Evolutionary conservation across 2,329 filamentous ascomycete species (phyloP).

Genomic region (Colletotrichum tofieldiae): DNA sequence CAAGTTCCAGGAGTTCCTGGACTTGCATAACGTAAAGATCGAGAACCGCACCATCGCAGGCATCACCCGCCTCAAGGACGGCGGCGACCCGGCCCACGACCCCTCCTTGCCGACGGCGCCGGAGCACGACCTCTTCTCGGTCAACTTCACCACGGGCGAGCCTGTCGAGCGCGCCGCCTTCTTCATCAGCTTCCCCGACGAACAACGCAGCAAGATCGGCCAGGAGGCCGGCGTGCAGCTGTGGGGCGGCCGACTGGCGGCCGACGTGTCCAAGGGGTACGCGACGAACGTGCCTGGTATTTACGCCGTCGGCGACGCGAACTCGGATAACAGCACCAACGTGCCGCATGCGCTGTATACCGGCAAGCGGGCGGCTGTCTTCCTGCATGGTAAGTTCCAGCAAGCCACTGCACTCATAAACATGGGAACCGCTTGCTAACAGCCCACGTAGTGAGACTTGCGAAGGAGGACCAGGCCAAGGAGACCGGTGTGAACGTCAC

Average conservation of each 20-base stretch:
- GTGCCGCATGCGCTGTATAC: slow-evolving; percentile 73
- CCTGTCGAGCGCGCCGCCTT: slow-evolving; percentile 65
- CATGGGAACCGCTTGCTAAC: neutral
- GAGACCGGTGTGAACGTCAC: slow-evolving; percentile 50
- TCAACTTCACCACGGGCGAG: slow-evolving; percentile 65
- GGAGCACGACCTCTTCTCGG: slow-evolving; percentile 69
- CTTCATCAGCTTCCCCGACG: slow-evolving; percentile 63
- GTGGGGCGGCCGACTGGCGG: slow-evolving; percentile 60
- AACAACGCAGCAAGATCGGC: slow-evolving; percentile 65
- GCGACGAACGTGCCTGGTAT: slow-evolving; percentile 68
- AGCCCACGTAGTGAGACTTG: slow-evolving; percentile 55
- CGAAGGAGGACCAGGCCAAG: slow-evolving; percentile 55
- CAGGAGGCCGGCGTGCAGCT: slow-evolving; percentile 63
- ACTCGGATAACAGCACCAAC: slow-evolving; percentile 73
- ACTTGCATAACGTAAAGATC: slow-evolving; percentile 65
- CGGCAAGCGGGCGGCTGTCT: slow-evolving; percentile 72
- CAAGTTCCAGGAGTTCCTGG: slow-evolving; percentile 65
- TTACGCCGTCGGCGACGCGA: slow-evolving; percentile 73
- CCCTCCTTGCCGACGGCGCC: slow-evolving; percentile 60
- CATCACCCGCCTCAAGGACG: slow-evolving; percentile 64
- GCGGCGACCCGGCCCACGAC: slow-evolving; percentile 56
- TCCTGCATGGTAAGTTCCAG: slow-evolving; percentile 65
- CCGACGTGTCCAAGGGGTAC: slow-evolving; percentile 59
- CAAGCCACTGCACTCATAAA: no score
- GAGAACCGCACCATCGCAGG: slow-evolving; percentile 69